Conservation (phyloP, 2,329 filamentous ascomycete species). For the Colletotrichum destructivum region DNA sequence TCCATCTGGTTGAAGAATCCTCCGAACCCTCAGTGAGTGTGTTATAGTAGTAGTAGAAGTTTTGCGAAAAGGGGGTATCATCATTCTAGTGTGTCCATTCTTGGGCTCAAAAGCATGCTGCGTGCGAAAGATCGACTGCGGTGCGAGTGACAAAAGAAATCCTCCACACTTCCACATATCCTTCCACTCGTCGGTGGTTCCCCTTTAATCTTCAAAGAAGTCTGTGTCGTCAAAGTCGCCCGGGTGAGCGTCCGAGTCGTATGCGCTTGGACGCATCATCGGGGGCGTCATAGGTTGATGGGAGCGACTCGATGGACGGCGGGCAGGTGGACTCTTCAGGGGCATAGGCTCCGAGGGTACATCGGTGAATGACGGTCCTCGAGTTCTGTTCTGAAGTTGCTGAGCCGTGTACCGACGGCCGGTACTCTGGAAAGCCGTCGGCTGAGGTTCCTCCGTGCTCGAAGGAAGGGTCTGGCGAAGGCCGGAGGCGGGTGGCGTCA, state of each 20-base stretch:
- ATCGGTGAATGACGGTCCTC: conserved; percentile 51
- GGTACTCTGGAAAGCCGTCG: conserved; percentile 74
- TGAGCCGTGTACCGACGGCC: conserved; percentile 71
- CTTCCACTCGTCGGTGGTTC: conserved; percentile 41
- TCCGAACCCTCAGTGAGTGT: conserved; percentile 17
- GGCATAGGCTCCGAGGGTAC: conserved; percentile 59
- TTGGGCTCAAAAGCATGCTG: conserved; percentile 38
- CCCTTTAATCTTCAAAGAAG: conserved; percentile 67
- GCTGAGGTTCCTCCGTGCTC: conserved; percentile 61
- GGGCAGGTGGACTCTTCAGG: conserved; percentile 59
- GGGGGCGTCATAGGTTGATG: conserved; percentile 71
- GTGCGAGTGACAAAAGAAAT: conserved; percentile 41
- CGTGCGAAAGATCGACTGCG: conserved; percentile 35
- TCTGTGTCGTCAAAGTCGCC: conserved; percentile 73
- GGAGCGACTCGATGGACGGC: conserved; percentile 53
- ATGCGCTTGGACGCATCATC: conserved; percentile 72
- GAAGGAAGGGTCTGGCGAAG: conserved; percentile 73
- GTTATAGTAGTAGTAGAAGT: conserved; percentile 21
- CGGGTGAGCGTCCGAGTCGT: conserved; percentile 73
- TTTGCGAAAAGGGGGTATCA: conserved; percentile 56
- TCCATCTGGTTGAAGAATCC: conserved; percentile 18
- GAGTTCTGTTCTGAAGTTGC: conserved; percentile 59
- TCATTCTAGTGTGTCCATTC: conserved; percentile 48
- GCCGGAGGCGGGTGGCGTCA: conserved; percentile 90
- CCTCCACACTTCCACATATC: conserved; percentile 23